Evolutionary conservation across 257 asterid genomes (phyloP).

Genomic region (Solanum lycopersicoides): DNA sequence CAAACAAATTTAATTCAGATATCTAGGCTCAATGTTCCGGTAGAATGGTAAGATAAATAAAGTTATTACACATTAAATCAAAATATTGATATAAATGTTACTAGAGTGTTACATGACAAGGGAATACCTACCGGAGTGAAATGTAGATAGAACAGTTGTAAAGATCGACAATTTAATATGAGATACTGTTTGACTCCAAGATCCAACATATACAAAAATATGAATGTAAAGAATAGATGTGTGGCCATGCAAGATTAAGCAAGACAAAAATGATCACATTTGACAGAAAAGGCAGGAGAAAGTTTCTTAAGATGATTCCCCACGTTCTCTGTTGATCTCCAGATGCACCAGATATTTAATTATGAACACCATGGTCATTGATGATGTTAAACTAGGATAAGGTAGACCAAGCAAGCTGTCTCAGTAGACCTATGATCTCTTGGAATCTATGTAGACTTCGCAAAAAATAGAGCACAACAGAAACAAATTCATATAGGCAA

Average conservation of each 20-base stretch:
- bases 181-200: not conserved
- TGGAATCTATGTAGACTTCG: not conserved
- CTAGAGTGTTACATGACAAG: not conserved
- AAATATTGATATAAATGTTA: not conserved
- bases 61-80: not conserved
- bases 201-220: not conserved
- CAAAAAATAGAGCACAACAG: not conserved
- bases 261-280: not conserved
- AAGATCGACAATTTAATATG: not conserved
- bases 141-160: not conserved
- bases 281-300: not conserved
- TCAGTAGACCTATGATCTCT: not conserved
- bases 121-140: not conserved
- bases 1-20: not conserved
- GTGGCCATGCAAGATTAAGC: not conserved
- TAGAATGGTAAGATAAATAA: not conserved
- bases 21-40: not conserved
- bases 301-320: not conserved
- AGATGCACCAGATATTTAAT: not conserved
- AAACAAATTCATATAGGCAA: not conserved
- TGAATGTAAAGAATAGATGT: not conserved
- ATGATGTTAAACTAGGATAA: not conserved
- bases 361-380: not conserved
- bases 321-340: not conserved
- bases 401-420: not conserved